phyloP scores from a whole-genome alignment of 768 basidiomycete species.

The Mycena leptocephala region DNA sequence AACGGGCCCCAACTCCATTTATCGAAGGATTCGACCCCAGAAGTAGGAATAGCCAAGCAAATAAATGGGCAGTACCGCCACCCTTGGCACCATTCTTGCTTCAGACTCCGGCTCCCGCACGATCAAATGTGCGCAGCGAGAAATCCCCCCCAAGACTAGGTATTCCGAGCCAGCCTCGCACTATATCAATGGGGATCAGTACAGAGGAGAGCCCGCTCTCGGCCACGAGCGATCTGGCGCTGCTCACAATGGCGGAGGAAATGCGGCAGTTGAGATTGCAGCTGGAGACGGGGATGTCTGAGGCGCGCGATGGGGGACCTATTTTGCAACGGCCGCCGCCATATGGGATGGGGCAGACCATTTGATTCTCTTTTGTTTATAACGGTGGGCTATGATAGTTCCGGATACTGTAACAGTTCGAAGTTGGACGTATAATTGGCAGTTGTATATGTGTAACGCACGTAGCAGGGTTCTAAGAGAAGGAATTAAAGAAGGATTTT shows the following conservation, averaged over 20 bases:
- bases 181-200: no score
- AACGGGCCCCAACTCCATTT: neutral
- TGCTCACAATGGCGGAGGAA: neutral
- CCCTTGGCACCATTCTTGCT: neutral
- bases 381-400: no score
- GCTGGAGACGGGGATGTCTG: neutral
- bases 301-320: neutral
- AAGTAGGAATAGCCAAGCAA: neutral
- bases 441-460: no score
- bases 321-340: neutral
- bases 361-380: neutral
- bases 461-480: no score
- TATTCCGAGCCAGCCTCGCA: neutral
- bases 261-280: neutral
- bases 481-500: no score
- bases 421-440: no score
- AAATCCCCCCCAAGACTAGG: neutral
- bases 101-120: neutral
- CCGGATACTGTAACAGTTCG: no score
- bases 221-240: neutral
- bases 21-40: neutral
- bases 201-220: neutral
- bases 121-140: neutral
- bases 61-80: neutral
- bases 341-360: neutral